Evolutionary conservation across 768 basidiomycete species (phyloP), one percentile per base, ranked within the genome.

Genomic region (Cytidiella melzeri): DNA sequence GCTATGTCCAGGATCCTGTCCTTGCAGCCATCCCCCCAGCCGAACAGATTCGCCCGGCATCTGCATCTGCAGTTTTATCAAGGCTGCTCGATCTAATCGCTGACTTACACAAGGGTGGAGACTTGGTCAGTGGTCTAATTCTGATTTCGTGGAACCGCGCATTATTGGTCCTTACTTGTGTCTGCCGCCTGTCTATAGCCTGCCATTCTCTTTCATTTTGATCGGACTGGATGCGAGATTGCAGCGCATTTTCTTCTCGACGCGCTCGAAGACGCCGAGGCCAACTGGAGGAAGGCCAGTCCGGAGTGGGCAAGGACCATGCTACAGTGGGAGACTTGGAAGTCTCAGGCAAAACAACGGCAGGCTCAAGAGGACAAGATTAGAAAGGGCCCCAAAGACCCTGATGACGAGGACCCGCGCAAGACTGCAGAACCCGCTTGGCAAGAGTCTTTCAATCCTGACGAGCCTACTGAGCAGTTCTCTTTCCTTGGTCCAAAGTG

Each of bases 141-240:
- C n/a, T n/a, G n/a, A n/a, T n/a, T n/a, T n/a, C n/a, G n/a, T n/a
- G n/a, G n/a, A n/a, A n/a, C n/a, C n/a, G n/a, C n/a, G n/a, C n/a
- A n/a, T n/a, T n/a, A n/a, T n/a, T n/a, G n/a, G 0, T 10, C 26
- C 24, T 36, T 64, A 9, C 1, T 15, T 28, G 25, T 26, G 5
- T 41, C 42, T 10, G 25, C n/a, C n/a, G n/a, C n/a, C n/a, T n/a
- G 15, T 48, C 21, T 15, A 28, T 46, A 83, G 81, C 83, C 83
- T 3, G 84, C 82, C 0, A 75, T 87, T 11, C 62, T 87, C 19
- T 87, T 87, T 67, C 75, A 70, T 46, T 84, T 87, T 56, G 80
- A 84, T 54, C 74, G 84, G 18, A 61, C 66, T 2, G 67, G 69
- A 18, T 85, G 83, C 59, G 82, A 84, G 58, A 54, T 63, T n/a